These are phyloP conservation scores for Scutellaria minor DNA, from an alignment of 257 asterid genomes.

Conservation along the genomic window DNA sequence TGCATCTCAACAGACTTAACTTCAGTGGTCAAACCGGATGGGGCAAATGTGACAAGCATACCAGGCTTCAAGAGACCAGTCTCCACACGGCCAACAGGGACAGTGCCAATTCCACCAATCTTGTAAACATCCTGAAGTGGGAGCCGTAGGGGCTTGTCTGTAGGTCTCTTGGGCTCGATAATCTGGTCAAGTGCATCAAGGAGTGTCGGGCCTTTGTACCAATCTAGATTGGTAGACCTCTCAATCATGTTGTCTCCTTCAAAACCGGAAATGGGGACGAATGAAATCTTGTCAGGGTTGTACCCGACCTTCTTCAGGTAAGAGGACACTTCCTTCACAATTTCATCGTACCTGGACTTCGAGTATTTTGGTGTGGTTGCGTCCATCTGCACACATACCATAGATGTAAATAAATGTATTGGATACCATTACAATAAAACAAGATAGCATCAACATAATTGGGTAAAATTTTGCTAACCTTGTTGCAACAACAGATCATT, in stretches of 20 bases:
- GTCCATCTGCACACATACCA: conserved; percentile 57
- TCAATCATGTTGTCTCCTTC: conserved; percentile 18
- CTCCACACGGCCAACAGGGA: conserved; percentile 51
- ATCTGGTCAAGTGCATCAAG: conserved; percentile 76
- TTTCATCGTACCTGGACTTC: conserved; percentile 75
- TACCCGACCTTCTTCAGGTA: conserved; percentile 82
- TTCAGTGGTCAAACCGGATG: conserved; percentile 79
- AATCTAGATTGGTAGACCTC: conserved; percentile 63
- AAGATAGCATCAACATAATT: neutral
- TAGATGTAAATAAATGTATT: neutral
- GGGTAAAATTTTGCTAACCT: conserved; percentile 45
- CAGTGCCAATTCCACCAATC: conserved; percentile 78
- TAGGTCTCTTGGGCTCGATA: conserved; percentile 73
- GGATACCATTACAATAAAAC: neutral
- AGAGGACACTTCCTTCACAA: conserved; percentile 76
- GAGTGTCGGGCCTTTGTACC: conserved; percentile 90
- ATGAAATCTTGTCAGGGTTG: conserved; percentile 80
- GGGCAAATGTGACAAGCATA: conserved; percentile 77
- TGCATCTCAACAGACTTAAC: conserved; percentile 92
- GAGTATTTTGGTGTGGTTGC: conserved; percentile 85
- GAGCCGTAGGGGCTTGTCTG: conserved; percentile 82
- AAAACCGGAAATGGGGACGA: conserved; percentile 64
- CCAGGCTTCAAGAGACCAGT: conserved; percentile 38
- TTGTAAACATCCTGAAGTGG: conserved; percentile 55
- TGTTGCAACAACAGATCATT: conserved; percentile 89